phyloP scores from a whole-genome alignment of 2,329 filamentous ascomycete species.

The Akanthomyces lecanii region DNA sequence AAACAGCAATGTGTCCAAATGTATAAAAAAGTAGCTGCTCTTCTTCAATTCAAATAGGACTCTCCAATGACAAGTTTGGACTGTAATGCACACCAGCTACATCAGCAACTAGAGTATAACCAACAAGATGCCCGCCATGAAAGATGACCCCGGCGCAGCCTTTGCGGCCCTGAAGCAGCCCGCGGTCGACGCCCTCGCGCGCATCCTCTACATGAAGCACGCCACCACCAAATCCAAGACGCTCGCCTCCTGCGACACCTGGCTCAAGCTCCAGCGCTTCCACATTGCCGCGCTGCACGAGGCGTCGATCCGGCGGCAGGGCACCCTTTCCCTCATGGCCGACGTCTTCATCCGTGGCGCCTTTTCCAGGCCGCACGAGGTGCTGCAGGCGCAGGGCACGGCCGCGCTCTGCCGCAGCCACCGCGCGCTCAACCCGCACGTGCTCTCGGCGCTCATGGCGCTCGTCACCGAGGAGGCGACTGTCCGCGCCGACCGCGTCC shows the following conservation, averaged over 20 bases:
- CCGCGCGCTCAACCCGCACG: constrained; percentile 35
- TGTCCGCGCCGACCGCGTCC: constrained; percentile 18
- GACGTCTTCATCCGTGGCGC: constrained; percentile 28
- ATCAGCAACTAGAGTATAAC: not conserved
- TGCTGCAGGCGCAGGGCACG: constrained; percentile 21
- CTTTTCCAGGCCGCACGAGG: constrained; percentile 29
- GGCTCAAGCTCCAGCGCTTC: not conserved
- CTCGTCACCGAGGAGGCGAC: constrained; percentile 40
- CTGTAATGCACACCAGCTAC: too few species aligned
- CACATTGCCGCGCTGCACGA: not conserved
- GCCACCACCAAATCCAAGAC: not conserved
- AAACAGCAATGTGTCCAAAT: too few species aligned
- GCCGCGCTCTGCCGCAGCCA: constrained; percentile 41
- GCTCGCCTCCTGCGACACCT: not conserved
- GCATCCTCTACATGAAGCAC: constrained; percentile 1
- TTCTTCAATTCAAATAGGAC: too few species aligned
- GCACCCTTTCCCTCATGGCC: not conserved
- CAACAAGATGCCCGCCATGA: not conserved
- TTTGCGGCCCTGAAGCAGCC: not conserved
- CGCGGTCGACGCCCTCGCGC: constrained; percentile 5
- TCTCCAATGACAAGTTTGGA: too few species aligned
- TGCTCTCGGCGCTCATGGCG: constrained; percentile 42
- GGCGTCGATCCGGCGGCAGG: not conserved
- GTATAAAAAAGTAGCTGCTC: too few species aligned
- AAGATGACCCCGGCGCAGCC: not conserved